phyloP scores from a whole-genome alignment of 805 yeast species.

The Candida morakotiae region DNA sequence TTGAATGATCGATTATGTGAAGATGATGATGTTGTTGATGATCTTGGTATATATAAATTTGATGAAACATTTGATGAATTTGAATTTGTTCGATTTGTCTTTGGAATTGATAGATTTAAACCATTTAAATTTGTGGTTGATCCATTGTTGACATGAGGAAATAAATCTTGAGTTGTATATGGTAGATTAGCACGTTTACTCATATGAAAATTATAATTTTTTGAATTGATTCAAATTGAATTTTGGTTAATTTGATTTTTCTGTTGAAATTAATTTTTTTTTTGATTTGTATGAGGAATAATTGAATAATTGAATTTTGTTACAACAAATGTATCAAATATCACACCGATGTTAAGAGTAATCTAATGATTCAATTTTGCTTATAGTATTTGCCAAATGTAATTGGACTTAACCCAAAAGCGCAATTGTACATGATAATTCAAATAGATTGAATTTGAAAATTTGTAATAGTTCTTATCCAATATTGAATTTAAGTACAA shows the following conservation, averaged over 20 bases:
- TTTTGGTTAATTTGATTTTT: neutral
- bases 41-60: conserved; percentile 6
- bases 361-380: no score
- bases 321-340: no score
- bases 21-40: neutral
- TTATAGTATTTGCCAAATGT: no score
- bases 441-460: no score
- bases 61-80: conserved; percentile 15
- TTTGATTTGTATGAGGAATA: no score
- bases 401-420: no score
- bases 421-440: no score
- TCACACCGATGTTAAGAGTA: no score
- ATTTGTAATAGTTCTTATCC: no score
- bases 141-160: conserved; percentile 22
- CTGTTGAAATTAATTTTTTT: neutral
- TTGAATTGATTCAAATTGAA: neutral
- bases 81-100: conserved; percentile 18
- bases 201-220: conserved; percentile 14
- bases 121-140: conserved; percentile 12
- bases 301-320: no score
- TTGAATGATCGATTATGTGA: neutral
- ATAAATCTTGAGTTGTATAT: conserved; percentile 39
- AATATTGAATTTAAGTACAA: no score
- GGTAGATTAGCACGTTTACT: conserved; percentile 37
- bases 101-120: conserved; percentile 9